phyloP scores from a whole-genome alignment of 495 filamentous ascomycete species.

The Aspergillus sparsus region DNA sequence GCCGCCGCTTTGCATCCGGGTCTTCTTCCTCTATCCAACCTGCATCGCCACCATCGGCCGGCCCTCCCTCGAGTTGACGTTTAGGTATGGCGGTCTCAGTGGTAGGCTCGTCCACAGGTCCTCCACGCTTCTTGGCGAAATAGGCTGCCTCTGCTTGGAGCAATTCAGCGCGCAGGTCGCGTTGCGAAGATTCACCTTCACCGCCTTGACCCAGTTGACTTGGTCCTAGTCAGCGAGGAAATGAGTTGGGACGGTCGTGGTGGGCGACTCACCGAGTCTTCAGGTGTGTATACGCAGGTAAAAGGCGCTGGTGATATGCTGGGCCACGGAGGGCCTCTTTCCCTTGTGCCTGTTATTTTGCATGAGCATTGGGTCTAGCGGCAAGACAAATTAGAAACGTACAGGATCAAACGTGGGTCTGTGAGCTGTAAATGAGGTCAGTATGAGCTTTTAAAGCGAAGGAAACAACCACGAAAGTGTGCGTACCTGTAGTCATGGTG shows the following conservation, averaged over 20 bases:
- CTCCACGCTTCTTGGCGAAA: constrained; percentile 79
- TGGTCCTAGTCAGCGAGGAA: constrained; percentile 22
- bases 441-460: constrained; percentile 28
- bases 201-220: constrained; percentile 88
- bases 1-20: constrained; percentile 76
- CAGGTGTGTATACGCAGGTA: constrained; percentile 87
- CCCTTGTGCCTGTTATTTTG: constrained; percentile 68
- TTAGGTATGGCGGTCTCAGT: constrained; percentile 53
- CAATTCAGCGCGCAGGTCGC: constrained; percentile 89
- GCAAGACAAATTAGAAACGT: constrained; percentile 33
- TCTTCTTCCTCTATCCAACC: constrained; percentile 61
- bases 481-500: constrained; percentile 67
- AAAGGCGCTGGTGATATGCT: constrained; percentile 93
- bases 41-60: constrained; percentile 34
- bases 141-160: constrained; percentile 84
- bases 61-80: constrained; percentile 61
- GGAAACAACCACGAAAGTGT: too few relatives aligned
- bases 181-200: constrained; percentile 68
- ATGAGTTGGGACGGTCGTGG: neutral
- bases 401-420: constrained; percentile 94
- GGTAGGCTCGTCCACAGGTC: constrained; percentile 43
- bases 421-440: constrained; percentile 51
- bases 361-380: constrained; percentile 23
- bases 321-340: constrained; percentile 93
- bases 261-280: constrained; percentile 68